phyloP scores from a whole-genome alignment of 1,139 yeast genomes.

The Blastobotrys malaysiensis region DNA sequence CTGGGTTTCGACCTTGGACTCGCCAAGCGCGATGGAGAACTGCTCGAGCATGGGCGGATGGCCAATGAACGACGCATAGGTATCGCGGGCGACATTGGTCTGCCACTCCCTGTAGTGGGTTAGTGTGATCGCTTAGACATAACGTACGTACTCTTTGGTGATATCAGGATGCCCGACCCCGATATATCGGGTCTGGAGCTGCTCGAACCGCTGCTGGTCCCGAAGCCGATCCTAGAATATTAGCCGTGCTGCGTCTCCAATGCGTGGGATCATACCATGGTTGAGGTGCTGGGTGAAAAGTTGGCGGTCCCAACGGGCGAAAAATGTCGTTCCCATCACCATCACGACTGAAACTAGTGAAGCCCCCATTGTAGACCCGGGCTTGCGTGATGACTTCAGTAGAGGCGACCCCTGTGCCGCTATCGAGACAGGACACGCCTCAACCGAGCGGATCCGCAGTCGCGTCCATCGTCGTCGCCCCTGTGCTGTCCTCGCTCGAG shows the following conservation, averaged over 20 bases:
- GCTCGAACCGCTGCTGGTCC: constrained; percentile 58
- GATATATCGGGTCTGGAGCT: constrained; percentile 54
- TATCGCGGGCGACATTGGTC: constrained; percentile 64
- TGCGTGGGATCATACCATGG: background rate
- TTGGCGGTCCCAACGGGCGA: background rate
- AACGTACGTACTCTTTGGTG: constrained; percentile 37
- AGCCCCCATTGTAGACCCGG: background rate
- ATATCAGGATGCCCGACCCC: constrained; percentile 75
- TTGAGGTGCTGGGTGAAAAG: background rate
- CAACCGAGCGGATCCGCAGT: background rate
- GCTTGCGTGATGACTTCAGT: background rate
- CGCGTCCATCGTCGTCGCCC: background rate
- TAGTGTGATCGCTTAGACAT: constrained; percentile 4
- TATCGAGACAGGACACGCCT: background rate
- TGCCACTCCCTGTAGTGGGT: constrained; percentile 42
- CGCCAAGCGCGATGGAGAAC: constrained; percentile 56
- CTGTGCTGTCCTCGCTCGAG: background rate
- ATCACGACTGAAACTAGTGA: too few relatives aligned
- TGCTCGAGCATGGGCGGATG: constrained; percentile 65
- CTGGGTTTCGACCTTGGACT: constrained; percentile 46
- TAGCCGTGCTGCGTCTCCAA: background rate
- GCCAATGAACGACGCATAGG: constrained; percentile 62
- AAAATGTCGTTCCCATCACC: background rate
- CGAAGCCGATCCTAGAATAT: constrained; percentile 51
- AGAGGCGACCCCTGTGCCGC: background rate